Percentiles rank a stretch among this genome's conserved stretches.
Evolutionary conservation across 1,284 basidiomycete genomes (phyloP).

Genomic region (Tilletia walkeri): DNA sequence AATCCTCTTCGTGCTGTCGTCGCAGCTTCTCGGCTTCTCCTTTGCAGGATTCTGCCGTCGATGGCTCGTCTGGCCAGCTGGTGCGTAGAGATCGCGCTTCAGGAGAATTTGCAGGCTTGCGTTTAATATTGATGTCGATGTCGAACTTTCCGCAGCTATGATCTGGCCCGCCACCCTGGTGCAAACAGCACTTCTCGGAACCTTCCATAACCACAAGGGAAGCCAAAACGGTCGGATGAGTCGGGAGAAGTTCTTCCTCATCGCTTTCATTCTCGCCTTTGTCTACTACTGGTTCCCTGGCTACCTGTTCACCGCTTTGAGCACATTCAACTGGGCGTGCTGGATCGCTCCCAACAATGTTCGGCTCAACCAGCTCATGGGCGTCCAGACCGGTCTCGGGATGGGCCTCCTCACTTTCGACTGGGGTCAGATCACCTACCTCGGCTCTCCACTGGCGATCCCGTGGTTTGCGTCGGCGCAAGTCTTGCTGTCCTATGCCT

Average conservation of each 20-base stretch:
- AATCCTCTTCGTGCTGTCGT: constrained; percentile 52
- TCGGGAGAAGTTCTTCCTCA: constrained; percentile 55
- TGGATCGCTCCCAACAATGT: constrained; percentile 59
- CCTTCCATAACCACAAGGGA: constrained; percentile 45
- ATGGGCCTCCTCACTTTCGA: constrained; percentile 59
- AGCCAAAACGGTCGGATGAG: constrained; percentile 58
- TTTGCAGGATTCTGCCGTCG: constrained; percentile 60
- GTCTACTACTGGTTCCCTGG: constrained; percentile 25
- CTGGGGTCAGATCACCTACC: constrained; percentile 55
- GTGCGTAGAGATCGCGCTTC: background rate
- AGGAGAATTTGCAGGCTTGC: too few relatives aligned
- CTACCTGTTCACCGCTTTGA: constrained; percentile 58
- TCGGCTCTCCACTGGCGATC: constrained; percentile 41
- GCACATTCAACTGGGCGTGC: constrained; percentile 65
- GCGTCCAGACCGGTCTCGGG: constrained; percentile 52
- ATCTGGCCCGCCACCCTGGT: constrained; percentile 27
- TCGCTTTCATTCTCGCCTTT: constrained; percentile 54
- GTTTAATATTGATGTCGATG: too few relatives aligned
- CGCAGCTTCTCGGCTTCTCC: constrained; percentile 60
- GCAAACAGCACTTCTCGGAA: background rate
- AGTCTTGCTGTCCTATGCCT: background rate
- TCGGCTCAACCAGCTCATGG: constrained; percentile 24
- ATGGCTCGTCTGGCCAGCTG: constrained; percentile 60
- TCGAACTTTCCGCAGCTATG: constrained; percentile 25
- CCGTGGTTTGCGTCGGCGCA: constrained; percentile 43